Percentiles rank a stretch among this genome's conserved stretches.
Conservation (phyloP, 2,329 filamentous ascomycete genomes). For the Ambrosiella beaveri region DNA sequence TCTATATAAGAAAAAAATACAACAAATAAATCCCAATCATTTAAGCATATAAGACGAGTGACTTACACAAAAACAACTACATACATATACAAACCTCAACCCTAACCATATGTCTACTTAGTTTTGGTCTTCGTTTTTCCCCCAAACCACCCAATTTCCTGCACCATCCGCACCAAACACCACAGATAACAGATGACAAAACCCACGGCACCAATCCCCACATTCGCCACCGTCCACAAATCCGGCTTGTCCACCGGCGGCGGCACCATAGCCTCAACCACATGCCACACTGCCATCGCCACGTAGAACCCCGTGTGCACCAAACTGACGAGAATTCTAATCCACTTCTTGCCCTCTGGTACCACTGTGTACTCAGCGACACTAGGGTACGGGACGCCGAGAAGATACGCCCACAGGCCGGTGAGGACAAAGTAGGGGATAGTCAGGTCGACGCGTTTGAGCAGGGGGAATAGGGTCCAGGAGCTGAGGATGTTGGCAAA, state of each 20-base stretch:
- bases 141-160: conserved; percentile 38
- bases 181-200: conserved; percentile 82
- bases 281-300: conserved; percentile 66
- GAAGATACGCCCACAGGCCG: conserved; percentile 75
- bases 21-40: neutral
- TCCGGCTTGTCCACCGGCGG: conserved; percentile 71
- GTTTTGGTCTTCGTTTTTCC: conserved; percentile 22
- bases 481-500: conserved; percentile 79
- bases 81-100: conserved; percentile 4
- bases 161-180: conserved; percentile 57
- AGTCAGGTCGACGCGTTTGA: conserved; percentile 66
- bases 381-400: conserved; percentile 60
- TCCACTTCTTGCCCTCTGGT: conserved; percentile 13
- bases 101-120: conserved; percentile 17
- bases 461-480: conserved; percentile 88
- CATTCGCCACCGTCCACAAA: conserved; percentile 85
- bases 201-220: conserved; percentile 66
- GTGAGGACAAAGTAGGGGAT: conserved; percentile 76
- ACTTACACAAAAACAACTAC: neutral
- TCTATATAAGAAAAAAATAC: neutral
- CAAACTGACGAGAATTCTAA: conserved; percentile 35
- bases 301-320: conserved; percentile 63
- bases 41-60: neutral
- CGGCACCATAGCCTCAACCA: conserved; percentile 47
- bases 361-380: conserved; percentile 28